Percentiles rank a stretch among this genome's conserved stretches.
phyloP scores from a whole-genome alignment of 1,284 basidiomycete species.

The Sanghuangporus weigelae region DNA sequence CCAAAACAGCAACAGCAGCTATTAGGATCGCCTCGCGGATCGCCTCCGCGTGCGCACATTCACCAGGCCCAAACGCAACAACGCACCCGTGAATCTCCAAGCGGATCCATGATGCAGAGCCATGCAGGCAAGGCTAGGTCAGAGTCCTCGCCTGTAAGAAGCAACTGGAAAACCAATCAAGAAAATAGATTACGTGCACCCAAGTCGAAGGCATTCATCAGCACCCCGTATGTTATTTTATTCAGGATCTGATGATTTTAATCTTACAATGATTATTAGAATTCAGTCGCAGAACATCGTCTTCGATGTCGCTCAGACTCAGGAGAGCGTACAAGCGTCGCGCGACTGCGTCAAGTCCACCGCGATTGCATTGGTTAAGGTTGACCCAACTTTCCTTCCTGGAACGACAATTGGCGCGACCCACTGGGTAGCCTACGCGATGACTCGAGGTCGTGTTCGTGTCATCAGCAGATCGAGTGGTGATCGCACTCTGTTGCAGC shows the following conservation, averaged over 20 bases:
- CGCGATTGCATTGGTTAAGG: slow-evolving; percentile 77
- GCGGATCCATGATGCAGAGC: slow-evolving; percentile 40
- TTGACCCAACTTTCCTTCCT: slow-evolving; percentile 73
- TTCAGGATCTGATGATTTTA: neutral
- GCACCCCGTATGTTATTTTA: slow-evolving; percentile 43
- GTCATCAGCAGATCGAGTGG: slow-evolving; percentile 82
- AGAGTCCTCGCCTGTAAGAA: slow-evolving; percentile 58
- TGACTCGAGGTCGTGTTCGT: slow-evolving; percentile 83
- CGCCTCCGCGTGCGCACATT: slow-evolving; percentile 50
- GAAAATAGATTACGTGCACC: slow-evolving; percentile 34
- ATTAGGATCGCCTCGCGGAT: slow-evolving; percentile 53
- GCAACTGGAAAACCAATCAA: slow-evolving; percentile 33
- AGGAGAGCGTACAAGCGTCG: slow-evolving; percentile 68
- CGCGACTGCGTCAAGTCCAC: slow-evolving; percentile 72
- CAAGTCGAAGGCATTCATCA: slow-evolving; percentile 47
- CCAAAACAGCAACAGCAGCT: slow-evolving; percentile 47
- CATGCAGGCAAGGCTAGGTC: slow-evolving; percentile 56
- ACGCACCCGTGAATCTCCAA: slow-evolving; percentile 30
- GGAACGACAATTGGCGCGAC: slow-evolving; percentile 82
- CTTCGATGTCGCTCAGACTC: slow-evolving; percentile 66
- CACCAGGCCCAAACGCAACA: slow-evolving; percentile 26
- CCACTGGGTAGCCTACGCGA: slow-evolving; percentile 84
- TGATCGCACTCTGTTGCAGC: slow-evolving; percentile 73
- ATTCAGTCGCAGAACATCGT: slow-evolving; percentile 52
- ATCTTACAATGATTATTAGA: slow-evolving; percentile 5